Evolutionary conservation across 2,329 filamentous ascomycete genomes (phyloP), one percentile per base, ranked within the genome.

Genomic region (Microsporum audouinii): DNA sequence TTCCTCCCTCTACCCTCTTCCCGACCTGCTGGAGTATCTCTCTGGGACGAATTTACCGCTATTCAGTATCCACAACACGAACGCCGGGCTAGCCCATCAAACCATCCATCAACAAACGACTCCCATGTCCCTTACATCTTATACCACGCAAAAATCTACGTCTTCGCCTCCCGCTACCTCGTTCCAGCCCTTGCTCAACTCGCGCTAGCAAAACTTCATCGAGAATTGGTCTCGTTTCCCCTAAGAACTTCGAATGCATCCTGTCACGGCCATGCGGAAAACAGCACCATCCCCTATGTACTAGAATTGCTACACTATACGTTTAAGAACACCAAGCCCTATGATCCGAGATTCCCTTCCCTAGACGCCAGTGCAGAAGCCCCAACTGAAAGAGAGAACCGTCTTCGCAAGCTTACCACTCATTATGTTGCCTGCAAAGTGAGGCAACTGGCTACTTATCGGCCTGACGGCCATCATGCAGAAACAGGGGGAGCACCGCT

Each of bases 101-200:
- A 53, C 29, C 31, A 62, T n/a, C 60, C 63, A 3, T 60, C 62
- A 7, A 60, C 61, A 5, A 61, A 60, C 57, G 56, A 51, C 58
- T 8, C 51, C n/a, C 49, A 57, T 1, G 63, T 66, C 10, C 73
- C 73, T 2, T 75, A 76, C 60, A 68, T 76, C 33, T 68, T 74
- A 43, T 76, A 75, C 65, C 74, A 76, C 47, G 74, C 74, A n/a
- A 76, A 76, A 66, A 62, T 76, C 53, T 76, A 76, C 63, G 71
- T 75, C 61, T 76, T 76, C 60, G 73, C 74, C n/a, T 73, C 72
- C 1, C 71, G 72, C 57, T 76, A 74, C 65, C 66, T 76, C 49
- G 73, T 76, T 60, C 71, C 72, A 2, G 71, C 70, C 12, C 70
- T 76, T 31, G 73, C 73, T 2, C 72, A 75, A 60, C 68, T 76